Evolutionary conservation across 441 rosid genomes (phyloP).

Genomic region (Macaranga tanarius): DNA sequence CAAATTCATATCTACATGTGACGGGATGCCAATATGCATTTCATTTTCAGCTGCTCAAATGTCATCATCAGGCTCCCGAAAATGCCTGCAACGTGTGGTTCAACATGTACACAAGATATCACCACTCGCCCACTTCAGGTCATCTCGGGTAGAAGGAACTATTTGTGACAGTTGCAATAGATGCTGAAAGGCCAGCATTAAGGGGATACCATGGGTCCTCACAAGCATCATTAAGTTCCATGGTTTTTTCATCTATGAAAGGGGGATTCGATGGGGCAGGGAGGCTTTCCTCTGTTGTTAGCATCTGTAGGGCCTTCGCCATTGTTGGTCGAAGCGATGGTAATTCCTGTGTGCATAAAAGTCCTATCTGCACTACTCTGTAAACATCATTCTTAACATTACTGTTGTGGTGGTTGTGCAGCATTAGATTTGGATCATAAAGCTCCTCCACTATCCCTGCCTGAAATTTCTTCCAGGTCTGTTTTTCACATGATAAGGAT

Average conservation of each 20-base stretch:
- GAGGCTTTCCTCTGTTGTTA: slow-evolving; percentile 62
- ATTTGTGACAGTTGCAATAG: slow-evolving; percentile 56
- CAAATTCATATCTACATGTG: slow-evolving; percentile 12
- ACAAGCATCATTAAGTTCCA: slow-evolving; percentile 62
- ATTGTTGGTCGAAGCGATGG: slow-evolving; percentile 71
- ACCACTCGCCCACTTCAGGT: slow-evolving; percentile 15
- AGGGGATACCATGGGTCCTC: slow-evolving; percentile 47
- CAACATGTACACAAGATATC: too few species aligned
- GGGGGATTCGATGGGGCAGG: slow-evolving; percentile 81
- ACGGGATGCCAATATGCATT: slow-evolving; percentile 3
- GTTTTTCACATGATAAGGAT: too few species aligned
- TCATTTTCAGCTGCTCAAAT: too few species aligned
- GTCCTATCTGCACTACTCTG: slow-evolving; percentile 71
- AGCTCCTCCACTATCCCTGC: slow-evolving; percentile 61
- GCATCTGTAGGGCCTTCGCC: slow-evolving; percentile 71
- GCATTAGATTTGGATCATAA: slow-evolving; percentile 62
- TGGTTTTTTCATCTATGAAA: slow-evolving; percentile 72
- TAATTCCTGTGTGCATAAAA: slow-evolving; percentile 80
- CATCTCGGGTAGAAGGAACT: slow-evolving; percentile 83
- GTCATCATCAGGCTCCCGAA: too few species aligned
- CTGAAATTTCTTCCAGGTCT: slow-evolving; percentile 86
- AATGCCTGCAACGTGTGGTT: too few species aligned
- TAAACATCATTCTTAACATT: slow-evolving; percentile 46
- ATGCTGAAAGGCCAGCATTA: slow-evolving; percentile 47
- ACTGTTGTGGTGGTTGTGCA: slow-evolving; percentile 42